Conservation (phyloP, 2,329 filamentous ascomycete genomes). For the Elsinoe perseae region DNA sequence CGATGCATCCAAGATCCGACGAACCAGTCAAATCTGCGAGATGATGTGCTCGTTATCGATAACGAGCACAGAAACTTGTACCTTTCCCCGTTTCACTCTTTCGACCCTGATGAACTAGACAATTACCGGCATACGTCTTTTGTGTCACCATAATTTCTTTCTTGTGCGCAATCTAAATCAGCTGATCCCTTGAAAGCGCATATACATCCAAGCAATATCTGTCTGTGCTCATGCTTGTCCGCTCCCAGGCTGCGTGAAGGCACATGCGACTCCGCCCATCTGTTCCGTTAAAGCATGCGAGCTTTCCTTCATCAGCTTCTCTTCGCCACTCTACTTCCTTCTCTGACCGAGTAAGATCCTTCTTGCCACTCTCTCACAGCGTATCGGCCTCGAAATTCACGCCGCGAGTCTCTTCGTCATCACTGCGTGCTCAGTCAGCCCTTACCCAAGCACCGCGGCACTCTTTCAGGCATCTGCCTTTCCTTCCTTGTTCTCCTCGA, state of each 20-base stretch:
- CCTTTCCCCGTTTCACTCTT: constrained; percentile 7
- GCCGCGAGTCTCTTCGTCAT: constrained; percentile 10
- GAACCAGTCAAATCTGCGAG: constrained; percentile 3
- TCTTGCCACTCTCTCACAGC: neutral
- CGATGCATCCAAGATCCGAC: neutral
- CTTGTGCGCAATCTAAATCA: constrained; percentile 7
- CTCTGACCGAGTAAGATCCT: constrained; percentile 10
- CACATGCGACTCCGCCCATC: constrained; percentile 10
- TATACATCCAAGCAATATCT: neutral
- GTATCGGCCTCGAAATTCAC: neutral
- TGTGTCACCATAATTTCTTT: constrained; percentile 9
- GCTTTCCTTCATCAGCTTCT: constrained; percentile 12
- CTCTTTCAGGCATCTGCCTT: neutral
- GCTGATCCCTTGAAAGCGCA: neutral
- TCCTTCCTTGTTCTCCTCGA: neutral
- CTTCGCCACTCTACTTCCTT: constrained; percentile 5
- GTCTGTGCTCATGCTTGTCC: constrained; percentile 8
- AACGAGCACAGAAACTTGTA: neutral
- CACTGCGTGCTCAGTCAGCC: constrained; percentile 5
- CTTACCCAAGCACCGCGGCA: neutral
- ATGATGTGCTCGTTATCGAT: constrained; percentile 5
- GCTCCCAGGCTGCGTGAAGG: neutral
- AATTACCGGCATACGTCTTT: constrained; percentile 8
- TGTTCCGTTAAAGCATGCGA: constrained; percentile 12
- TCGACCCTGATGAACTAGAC: neutral